Evolutionary conservation across 768 basidiomycete genomes (phyloP).

Genomic region (Collybia sp.): DNA sequence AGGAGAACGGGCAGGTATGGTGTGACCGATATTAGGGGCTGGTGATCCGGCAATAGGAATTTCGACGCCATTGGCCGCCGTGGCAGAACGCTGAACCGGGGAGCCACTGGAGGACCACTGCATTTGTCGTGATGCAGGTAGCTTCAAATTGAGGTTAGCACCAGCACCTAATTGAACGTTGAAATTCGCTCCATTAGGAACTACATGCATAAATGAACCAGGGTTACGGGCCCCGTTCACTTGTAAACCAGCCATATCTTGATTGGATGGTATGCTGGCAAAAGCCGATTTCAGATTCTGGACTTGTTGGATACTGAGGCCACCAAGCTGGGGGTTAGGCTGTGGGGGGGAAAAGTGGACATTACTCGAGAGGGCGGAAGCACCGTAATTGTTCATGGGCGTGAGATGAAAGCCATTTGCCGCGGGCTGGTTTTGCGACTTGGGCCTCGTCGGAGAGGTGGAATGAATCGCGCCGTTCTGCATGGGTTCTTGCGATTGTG

Average conservation of each 20-base stretch:
- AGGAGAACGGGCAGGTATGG: conserved; percentile 41
- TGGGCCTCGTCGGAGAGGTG: conserved; percentile 28
- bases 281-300: conserved; percentile 56
- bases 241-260: conserved; percentile 34
- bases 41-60: conserved; percentile 17
- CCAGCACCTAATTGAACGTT: conserved; percentile 26
- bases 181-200: conserved; percentile 30
- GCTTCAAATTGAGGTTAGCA: conserved; percentile 36
- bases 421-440: conserved; percentile 13
- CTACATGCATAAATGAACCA: conserved; percentile 33
- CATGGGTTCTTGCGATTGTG: conserved; percentile 16
- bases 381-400: conserved; percentile 27
- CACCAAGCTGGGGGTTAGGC: conserved; percentile 29
- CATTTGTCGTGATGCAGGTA: conserved; percentile 33
- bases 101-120: conserved; percentile 27
- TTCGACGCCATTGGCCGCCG: conserved; percentile 28
- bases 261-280: conserved; percentile 31
- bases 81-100: conserved; percentile 26
- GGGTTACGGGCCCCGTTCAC: conserved; percentile 24
- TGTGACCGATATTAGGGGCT: conserved; percentile 32
- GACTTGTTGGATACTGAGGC: conserved; percentile 52
- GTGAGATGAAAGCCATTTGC: conserved; percentile 49
- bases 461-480: conserved; percentile 15
- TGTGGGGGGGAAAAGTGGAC: conserved; percentile 27
- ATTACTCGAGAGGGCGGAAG: conserved; percentile 30